Percentiles rank a stretch among this genome's conserved stretches.
Evolutionary conservation across 176 grass and related monocot species (phyloP).

Genomic region (Juncus inflexus): DNA sequence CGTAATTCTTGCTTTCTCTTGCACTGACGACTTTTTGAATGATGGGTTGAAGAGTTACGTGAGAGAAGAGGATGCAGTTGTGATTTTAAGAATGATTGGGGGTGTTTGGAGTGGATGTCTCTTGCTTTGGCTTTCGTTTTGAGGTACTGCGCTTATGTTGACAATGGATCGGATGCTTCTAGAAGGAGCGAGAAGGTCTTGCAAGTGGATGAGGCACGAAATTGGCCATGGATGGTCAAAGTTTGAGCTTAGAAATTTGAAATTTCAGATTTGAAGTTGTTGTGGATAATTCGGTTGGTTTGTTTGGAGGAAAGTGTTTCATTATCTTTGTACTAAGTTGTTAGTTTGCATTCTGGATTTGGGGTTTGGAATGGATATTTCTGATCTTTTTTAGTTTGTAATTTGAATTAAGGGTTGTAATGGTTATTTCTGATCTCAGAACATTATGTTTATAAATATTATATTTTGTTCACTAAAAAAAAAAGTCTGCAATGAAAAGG

Average conservation of each 20-base stretch:
- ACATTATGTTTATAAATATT: no score
- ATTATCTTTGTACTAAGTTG: conserved; percentile 4
- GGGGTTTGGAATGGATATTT: not conserved
- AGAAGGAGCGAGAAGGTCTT: conserved; percentile 64
- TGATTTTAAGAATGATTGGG: conserved; percentile 93
- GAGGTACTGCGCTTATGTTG: conserved; percentile 63
- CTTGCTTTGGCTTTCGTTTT: conserved; percentile 91
- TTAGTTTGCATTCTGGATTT: not conserved
- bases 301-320: not conserved
- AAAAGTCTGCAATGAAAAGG: no score
- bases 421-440: no score
- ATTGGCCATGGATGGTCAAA: conserved; percentile 81
- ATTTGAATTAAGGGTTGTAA: no score
- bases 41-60: conserved; percentile 69
- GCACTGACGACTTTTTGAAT: conserved; percentile 55
- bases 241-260: conserved; percentile 35
- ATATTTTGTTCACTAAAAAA: no score
- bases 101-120: conserved; percentile 88
- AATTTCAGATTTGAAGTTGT: no score
- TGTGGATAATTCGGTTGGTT: not conserved
- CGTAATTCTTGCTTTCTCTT: conserved; percentile 74
- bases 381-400: no score
- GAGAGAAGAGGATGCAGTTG: conserved; percentile 70
- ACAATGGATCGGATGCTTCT: conserved; percentile 43
- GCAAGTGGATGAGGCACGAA: conserved; percentile 41